Evolutionary conservation across 305 asterid species (phyloP).

Genomic region (Plantago rigida): DNA sequence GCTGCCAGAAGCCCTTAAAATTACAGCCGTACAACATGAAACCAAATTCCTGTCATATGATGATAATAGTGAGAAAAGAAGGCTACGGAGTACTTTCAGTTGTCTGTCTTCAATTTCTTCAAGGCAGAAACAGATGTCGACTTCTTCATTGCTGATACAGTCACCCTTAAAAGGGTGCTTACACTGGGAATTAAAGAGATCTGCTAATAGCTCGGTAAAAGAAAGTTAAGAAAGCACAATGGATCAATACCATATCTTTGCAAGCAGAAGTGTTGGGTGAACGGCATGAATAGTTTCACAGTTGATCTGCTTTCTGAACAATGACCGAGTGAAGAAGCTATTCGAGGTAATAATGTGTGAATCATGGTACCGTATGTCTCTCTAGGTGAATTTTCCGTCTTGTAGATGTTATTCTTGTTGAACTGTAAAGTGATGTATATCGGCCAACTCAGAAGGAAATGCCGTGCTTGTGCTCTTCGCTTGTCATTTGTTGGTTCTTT

Average conservation of each 20-base stretch:
- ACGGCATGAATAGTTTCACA: constrained; percentile 20
- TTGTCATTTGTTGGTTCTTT: constrained; percentile 11
- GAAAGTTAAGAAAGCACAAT: constrained; percentile 27
- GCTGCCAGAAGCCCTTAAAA: constrained; percentile 60
- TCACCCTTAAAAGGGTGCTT: constrained; percentile 65
- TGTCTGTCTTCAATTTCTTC: constrained; percentile 59
- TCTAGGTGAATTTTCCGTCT: constrained; percentile 21
- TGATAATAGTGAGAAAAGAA: constrained; percentile 45
- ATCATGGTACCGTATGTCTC: constrained; percentile 5
- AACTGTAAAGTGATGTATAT: constrained; percentile 20
- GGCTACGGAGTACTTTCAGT: constrained; percentile 50
- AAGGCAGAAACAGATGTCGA: constrained; percentile 58
- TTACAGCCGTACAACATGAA: constrained; percentile 48
- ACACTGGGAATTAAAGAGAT: constrained; percentile 51
- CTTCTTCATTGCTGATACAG: constrained; percentile 53
- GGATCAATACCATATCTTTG: constrained; percentile 12
- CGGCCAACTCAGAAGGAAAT: constrained; percentile 16
- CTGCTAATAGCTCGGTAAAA: constrained; percentile 40
- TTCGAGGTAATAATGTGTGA: constrained; percentile 29
- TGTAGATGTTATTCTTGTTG: constrained; percentile 9
- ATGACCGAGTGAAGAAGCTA: constrained; percentile 18
- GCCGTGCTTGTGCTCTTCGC: constrained; percentile 16
- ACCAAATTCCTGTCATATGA: constrained; percentile 33
- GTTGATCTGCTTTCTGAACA: constrained; percentile 11
- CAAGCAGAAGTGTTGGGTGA: constrained; percentile 6